Percentiles rank a stretch among this genome's conserved stretches.
These are phyloP conservation scores for Colletotrichum theobromicola DNA, from an alignment of 2,329 filamentous ascomycete genomes.

Conservation along the genomic window DNA sequence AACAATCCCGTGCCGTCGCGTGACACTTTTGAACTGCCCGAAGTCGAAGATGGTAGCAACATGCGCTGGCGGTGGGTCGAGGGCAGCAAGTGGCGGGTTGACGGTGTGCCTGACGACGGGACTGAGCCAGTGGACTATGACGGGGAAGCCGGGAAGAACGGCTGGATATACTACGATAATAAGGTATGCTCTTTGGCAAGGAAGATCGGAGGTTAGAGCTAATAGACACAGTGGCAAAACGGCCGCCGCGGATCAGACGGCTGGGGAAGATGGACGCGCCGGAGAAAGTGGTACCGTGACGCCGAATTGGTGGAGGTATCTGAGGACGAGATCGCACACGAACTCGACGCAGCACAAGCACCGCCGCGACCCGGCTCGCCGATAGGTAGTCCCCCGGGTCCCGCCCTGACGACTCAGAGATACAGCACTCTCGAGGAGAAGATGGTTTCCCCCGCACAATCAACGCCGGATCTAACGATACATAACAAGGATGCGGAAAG, in stretches of 20 bases:
- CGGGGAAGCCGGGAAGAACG: slow-evolving; percentile 67
- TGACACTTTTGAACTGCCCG: slow-evolving; percentile 69
- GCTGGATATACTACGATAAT: slow-evolving; percentile 98
- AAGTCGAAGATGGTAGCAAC: slow-evolving; percentile 63
- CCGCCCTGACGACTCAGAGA: slow-evolving; percentile 26
- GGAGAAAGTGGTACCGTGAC: slow-evolving; percentile 95
- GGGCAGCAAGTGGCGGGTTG: slow-evolving; percentile 85
- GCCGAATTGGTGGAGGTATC: slow-evolving; percentile 87
- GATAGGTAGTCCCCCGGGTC: slow-evolving; percentile 10
- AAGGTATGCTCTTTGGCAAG: slow-evolving; percentile 65
- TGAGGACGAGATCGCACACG: slow-evolving; percentile 30
- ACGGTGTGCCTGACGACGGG: slow-evolving; percentile 68
- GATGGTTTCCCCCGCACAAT: slow-evolving; percentile 35
- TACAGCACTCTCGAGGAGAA: slow-evolving; percentile 43
- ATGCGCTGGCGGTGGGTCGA: slow-evolving; percentile 79
- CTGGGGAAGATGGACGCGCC: slow-evolving; percentile 92
- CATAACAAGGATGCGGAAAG: slow-evolving; percentile 18
- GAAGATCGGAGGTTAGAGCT: background rate
- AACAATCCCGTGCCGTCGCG: slow-evolving; percentile 79
- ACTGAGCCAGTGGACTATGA: slow-evolving; percentile 54
- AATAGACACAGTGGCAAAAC: slow-evolving; percentile 75
- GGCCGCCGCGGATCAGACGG: slow-evolving; percentile 85
- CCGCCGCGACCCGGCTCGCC: background rate
- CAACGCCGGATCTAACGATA: slow-evolving; percentile 23
- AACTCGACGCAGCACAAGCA: slow-evolving; percentile 11